phyloP scores from a whole-genome alignment of 2,329 filamentous ascomycete species.

The Blastomyces emzantsi region DNA sequence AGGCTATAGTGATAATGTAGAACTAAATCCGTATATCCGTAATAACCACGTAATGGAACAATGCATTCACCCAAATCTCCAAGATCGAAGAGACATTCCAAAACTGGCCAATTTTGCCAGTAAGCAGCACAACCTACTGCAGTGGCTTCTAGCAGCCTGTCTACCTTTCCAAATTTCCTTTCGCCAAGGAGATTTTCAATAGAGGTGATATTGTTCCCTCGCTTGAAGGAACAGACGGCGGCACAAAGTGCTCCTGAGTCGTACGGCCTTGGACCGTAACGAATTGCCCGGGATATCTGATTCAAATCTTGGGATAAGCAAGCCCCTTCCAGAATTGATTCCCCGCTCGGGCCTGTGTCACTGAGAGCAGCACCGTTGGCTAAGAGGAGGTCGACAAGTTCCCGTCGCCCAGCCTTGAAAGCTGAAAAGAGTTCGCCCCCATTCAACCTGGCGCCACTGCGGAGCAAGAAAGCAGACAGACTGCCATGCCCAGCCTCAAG shows the following conservation, averaged over 20 bases:
- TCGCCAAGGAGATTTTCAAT: not conserved
- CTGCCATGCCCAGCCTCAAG: not conserved
- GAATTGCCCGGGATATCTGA: not conserved
- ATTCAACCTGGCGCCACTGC: not conserved
- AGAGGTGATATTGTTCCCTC: not conserved
- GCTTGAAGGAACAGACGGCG: not conserved
- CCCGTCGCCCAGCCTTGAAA: not conserved
- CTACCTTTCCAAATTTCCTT: not conserved
- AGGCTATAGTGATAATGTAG: not conserved
- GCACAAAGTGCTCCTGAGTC: conserved; percentile 1
- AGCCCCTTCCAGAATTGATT: not conserved
- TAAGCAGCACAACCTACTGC: not conserved
- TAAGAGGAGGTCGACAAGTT: not conserved
- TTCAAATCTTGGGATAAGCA: not conserved
- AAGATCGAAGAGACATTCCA: not conserved
- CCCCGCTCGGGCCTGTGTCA: not conserved
- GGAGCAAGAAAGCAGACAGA: not conserved
- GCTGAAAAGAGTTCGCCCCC: conserved; percentile 1
- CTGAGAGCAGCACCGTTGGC: not conserved
- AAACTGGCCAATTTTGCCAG: not conserved
- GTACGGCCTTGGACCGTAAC: not conserved
- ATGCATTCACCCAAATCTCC: not conserved
- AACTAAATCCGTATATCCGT: not conserved
- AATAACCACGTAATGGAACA: not conserved
- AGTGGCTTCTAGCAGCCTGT: not conserved